Conservation (phyloP, 2,329 filamentous ascomycete species). For the Aspergillus vadensis region DNA sequence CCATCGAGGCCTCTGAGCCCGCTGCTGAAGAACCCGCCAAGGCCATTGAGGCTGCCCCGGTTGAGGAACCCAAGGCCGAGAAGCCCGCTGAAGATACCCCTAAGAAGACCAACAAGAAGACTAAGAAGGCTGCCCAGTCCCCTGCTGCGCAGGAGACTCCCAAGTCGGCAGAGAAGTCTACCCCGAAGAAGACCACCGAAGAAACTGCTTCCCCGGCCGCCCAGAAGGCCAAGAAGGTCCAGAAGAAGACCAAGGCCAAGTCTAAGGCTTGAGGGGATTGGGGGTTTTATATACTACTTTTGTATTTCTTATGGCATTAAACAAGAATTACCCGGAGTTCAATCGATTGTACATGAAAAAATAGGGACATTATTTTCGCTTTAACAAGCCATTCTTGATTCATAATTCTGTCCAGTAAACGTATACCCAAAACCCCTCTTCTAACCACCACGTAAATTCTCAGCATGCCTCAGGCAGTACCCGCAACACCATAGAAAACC, state of each 20-base stretch:
- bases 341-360: slow-evolving; percentile 11
- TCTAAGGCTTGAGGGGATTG: slow-evolving; percentile 26
- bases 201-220: slow-evolving; percentile 24
- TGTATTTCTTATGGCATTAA: slow-evolving; percentile 17
- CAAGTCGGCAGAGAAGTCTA: slow-evolving; percentile 20
- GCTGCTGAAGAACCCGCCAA: slow-evolving; percentile 25
- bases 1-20: slow-evolving; percentile 36
- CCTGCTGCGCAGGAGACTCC: slow-evolving; percentile 25
- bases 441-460: not conserved
- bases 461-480: not conserved
- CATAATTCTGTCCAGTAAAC: not conserved
- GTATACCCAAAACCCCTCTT: not conserved
- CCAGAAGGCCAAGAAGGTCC: slow-evolving; percentile 22
- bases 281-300: slow-evolving; percentile 3
- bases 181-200: slow-evolving; percentile 15
- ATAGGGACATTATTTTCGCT: not conserved
- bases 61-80: slow-evolving; percentile 24
- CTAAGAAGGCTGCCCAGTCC: slow-evolving; percentile 31
- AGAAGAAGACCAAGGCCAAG: slow-evolving; percentile 29
- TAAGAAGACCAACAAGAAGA: slow-evolving; percentile 41
- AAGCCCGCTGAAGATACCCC: slow-evolving; percentile 32
- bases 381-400: not conserved
- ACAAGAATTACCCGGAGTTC: slow-evolving; percentile 11
- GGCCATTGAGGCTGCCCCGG: slow-evolving; percentile 32
- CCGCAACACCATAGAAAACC: not conserved